Evolutionary conservation across 129 eudicot species (phyloP), one percentile per base, ranked within the genome.

Genomic region (Ambrosia artemisiifolia): DNA sequence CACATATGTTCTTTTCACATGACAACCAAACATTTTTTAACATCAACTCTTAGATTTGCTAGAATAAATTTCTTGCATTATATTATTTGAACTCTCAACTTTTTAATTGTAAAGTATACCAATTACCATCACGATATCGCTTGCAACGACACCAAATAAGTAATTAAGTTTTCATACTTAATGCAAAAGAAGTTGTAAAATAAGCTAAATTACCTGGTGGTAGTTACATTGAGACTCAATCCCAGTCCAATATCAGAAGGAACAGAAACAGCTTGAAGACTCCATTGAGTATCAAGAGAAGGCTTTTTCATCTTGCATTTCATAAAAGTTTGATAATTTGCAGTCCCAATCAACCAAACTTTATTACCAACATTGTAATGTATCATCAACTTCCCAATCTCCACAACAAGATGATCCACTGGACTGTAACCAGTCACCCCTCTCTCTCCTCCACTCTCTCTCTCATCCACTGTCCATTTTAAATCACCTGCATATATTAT

Each of bases 161-260:
- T 40, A 63, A 76, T 44, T 38, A 69, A 34, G 2, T 12, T 2
- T 30, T 18, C 46, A 13, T 33, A 76, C 50, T 51, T 42, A 32
- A 78, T 11, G 57, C 30, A 63, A 38, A 46, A 47, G 3, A 69
- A 68, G 11, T 36, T 65, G 54, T 35, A 63, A 55, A 40, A 54
- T 30, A n/a, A 34, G 30, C 34, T 53, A 70, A 18, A 32, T 62
- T 78, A 78, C 82, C 82, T 70, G 14, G 14, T 61, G 17, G 70
- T 69, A 16, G 82, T 76, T 61, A 87, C 91, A 72, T 81, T 85
- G 75, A 91, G 97, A 78, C 95, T 88, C 72, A 91, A 76, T 7
- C 90, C 91, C 51, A 91, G 82, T 42, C 97, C 97, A n/a, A n/a
- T n/a, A 79, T 86, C 82, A 40, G 89, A 83, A 35, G 97, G 97